A percentile compares a stretch with the other conserved stretches of the same genome.
phyloP scores from a whole-genome alignment of 179 eudicot genomes.

The Amaranthus tricolor region DNA sequence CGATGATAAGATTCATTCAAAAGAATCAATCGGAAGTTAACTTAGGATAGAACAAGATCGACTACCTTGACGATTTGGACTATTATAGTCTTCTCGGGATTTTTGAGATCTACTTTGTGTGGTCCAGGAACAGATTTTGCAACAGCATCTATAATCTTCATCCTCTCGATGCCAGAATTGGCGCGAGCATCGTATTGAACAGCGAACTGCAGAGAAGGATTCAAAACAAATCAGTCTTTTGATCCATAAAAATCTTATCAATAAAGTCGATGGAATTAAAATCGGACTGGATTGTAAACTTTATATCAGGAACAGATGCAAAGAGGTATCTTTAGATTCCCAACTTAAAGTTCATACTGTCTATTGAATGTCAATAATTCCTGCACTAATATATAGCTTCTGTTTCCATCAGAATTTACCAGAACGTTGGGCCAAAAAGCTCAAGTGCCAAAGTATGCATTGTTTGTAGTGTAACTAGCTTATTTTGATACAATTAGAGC shows the following conservation, averaged over 20 bases:
- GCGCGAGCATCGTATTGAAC: slow-evolving; percentile 96
- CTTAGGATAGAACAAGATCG: not conserved
- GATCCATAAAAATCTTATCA: slow-evolving; percentile 8
- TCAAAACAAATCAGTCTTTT: slow-evolving; percentile 6
- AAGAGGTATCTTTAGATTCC: not conserved
- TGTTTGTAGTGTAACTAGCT: not conserved
- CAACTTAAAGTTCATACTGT: not conserved
- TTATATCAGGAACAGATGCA: not conserved
- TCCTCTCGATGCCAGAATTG: slow-evolving; percentile 84
- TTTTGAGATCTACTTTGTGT: slow-evolving; percentile 90
- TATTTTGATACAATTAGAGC: no score
- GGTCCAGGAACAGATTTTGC: slow-evolving; percentile 85
- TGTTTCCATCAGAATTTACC: not conserved
- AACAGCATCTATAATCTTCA: slow-evolving; percentile 80
- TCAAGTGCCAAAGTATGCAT: not conserved
- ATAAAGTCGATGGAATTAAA: not conserved
- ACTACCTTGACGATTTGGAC: slow-evolving; percentile 86
- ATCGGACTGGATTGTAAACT: not conserved
- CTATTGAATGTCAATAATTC: not conserved
- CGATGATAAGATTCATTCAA: not conserved
- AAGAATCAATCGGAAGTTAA: not conserved
- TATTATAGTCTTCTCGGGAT: slow-evolving; percentile 76
- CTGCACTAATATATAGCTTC: not conserved
- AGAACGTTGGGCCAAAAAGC: not conserved
- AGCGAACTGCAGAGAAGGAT: slow-evolving; percentile 56